Evolutionary conservation across 139 green algal genomes (phyloP).

Genomic region (Haematococcus sp.): DNA sequence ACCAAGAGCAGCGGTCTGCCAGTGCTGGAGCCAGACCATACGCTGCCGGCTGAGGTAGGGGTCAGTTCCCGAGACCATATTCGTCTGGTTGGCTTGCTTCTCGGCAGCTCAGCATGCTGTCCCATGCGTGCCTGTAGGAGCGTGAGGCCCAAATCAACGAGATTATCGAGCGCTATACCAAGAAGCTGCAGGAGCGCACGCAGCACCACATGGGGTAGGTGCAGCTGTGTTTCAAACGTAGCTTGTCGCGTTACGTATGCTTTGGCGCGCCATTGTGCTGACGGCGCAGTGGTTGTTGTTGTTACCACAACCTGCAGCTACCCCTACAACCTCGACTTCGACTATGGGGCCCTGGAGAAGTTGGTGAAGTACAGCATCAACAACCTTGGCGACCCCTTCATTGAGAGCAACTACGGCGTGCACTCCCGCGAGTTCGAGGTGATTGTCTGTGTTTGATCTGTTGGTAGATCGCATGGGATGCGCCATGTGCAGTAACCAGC

Average conservation of each 20-base stretch:
- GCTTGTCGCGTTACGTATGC: background rate
- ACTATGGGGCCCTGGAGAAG: constrained; percentile 86
- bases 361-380: constrained; percentile 95
- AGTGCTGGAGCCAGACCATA: constrained; percentile 53
- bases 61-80: background rate
- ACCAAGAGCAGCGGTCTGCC: constrained; percentile 57
- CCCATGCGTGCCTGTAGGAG: constrained; percentile 49
- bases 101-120: background rate
- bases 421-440: constrained; percentile 51
- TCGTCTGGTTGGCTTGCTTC: background rate
- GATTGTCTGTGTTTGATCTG: background rate
- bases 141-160: constrained; percentile 52
- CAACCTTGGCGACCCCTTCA: constrained; percentile 96
- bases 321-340: constrained; percentile 99
- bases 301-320: constrained; percentile 53
- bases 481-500: no score
- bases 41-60: constrained; percentile 52
- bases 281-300: no score
- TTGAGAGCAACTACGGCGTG: constrained; percentile 97
- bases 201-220: constrained; percentile 82
- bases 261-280: background rate
- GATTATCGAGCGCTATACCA: constrained; percentile 78
- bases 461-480: no score
- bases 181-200: constrained; percentile 77
- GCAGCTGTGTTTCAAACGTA: no score